Evolutionary conservation across 805 yeast species (phyloP).

Genomic region (Schwanniomyces yamadae): DNA sequence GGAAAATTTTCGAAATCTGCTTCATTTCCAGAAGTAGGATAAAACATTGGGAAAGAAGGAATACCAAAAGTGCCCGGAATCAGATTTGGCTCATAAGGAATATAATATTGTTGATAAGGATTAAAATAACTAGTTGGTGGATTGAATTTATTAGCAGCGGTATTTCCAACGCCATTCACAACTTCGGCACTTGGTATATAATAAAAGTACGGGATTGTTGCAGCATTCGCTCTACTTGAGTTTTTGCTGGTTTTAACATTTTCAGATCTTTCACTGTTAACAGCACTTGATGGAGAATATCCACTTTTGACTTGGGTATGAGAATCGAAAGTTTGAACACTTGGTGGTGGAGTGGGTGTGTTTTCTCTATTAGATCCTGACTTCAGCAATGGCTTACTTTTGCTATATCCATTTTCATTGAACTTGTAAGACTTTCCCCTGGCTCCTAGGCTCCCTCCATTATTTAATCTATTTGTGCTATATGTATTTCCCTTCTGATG

Average conservation of each 20-base stretch:
- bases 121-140: slow-evolving; percentile 25
- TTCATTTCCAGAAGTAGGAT: slow-evolving; percentile 6
- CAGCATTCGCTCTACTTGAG: slow-evolving; percentile 1
- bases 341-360: slow-evolving; percentile 12
- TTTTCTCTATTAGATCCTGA: slow-evolving; percentile 5
- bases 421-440: slow-evolving; percentile 2
- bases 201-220: slow-evolving; percentile 15
- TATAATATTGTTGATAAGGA: slow-evolving; percentile 26
- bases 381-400: slow-evolving; percentile 4
- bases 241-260: slow-evolving; percentile 3
- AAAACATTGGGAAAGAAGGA: slow-evolving; percentile 16
- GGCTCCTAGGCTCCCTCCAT: not conserved
- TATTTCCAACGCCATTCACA: slow-evolving; percentile 4
- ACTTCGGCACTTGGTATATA: slow-evolving; percentile 17
- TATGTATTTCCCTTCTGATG: not conserved
- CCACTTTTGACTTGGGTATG: slow-evolving; percentile 9
- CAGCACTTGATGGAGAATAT: slow-evolving; percentile 11
- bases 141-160: slow-evolving; percentile 16
- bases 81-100: slow-evolving; percentile 19
- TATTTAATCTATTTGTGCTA: not conserved
- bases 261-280: slow-evolving; percentile 12
- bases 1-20: slow-evolving; percentile 4
- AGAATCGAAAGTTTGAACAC: slow-evolving; percentile 10
- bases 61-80: slow-evolving; percentile 6
- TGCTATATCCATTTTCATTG: slow-evolving; percentile 4